Evolutionary conservation across 2,329 filamentous ascomycete species (phyloP).

Genomic region (Ceratocystis diversiconidia): DNA sequence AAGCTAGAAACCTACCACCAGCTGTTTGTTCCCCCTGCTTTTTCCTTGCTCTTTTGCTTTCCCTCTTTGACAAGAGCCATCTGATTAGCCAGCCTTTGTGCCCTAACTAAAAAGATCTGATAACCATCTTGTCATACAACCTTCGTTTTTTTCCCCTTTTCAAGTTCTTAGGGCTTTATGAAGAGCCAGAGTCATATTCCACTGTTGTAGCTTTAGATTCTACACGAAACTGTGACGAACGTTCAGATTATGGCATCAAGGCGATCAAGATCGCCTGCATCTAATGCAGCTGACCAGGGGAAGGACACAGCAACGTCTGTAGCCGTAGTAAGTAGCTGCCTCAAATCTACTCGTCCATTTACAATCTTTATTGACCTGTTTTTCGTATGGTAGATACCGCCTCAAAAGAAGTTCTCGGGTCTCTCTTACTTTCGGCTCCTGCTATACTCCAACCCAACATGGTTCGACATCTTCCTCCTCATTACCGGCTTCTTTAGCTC

Average conservation of each 20-base stretch:
- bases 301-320: not conserved
- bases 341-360: too few species aligned
- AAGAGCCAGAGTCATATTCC: not conserved
- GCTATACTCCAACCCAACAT: slow-evolving; percentile 32
- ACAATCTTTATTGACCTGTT: not conserved
- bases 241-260: not conserved
- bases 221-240: slow-evolving; percentile 3
- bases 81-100: not conserved
- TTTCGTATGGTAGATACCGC: not conserved
- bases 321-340: not conserved
- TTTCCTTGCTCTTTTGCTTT: slow-evolving; percentile 6
- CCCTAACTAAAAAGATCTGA: not conserved
- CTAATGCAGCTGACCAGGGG: not conserved
- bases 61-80: not conserved
- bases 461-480: slow-evolving; percentile 31
- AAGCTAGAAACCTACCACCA: too few species aligned
- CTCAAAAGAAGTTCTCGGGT: slow-evolving; percentile 22
- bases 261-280: not conserved
- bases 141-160: not conserved
- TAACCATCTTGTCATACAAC: not conserved
- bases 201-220: slow-evolving; percentile 5
- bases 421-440: slow-evolving; percentile 32
- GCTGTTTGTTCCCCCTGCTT: not conserved
- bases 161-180: not conserved
- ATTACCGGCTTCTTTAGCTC: slow-evolving; percentile 31